These are phyloP conservation scores for Zygoascus bituminiphila DNA, from an alignment of 805 yeast genomes.

Conservation along the genomic window DNA sequence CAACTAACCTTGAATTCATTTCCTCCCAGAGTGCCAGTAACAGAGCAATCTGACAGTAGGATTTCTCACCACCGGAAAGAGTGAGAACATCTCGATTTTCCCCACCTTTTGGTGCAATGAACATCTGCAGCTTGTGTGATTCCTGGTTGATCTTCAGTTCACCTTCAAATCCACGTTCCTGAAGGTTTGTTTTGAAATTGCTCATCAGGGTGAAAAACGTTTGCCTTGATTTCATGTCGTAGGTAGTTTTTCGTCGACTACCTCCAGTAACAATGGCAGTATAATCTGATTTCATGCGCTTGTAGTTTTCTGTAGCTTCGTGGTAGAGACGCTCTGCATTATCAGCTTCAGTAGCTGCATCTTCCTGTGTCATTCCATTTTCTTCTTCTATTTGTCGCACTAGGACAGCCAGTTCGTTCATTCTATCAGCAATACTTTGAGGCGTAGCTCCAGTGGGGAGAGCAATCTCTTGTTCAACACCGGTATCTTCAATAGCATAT, in stretches of 20 bases:
- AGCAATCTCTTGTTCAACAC: not conserved
- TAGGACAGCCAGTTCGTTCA: not conserved
- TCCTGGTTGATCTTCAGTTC: constrained; percentile 53
- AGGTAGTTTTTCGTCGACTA: not conserved
- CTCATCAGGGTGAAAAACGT: constrained; percentile 1
- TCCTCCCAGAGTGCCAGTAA: constrained; percentile 86
- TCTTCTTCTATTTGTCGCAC: not conserved
- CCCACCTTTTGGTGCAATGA: constrained; percentile 33
- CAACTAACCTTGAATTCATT: constrained; percentile 81
- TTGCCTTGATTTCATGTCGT: not conserved
- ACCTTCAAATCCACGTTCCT: constrained; percentile 63
- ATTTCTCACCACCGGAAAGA: constrained; percentile 93
- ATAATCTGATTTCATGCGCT: not conserved
- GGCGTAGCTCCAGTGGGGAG: not conserved
- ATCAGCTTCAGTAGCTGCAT: not conserved
- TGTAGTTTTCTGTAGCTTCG: constrained; percentile 1
- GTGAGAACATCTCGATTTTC: constrained; percentile 66
- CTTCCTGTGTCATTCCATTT: constrained; percentile 1
- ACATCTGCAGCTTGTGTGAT: constrained; percentile 18
- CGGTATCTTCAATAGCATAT: not conserved
- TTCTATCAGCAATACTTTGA: not conserved
- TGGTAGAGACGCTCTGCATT: not conserved
- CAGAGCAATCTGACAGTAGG: constrained; percentile 85
- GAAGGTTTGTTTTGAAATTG: constrained; percentile 31
- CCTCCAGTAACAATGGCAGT: not conserved